Conservation (phyloP, 768 basidiomycete genomes). For the Tylopilus plumbeoviolaceoides region DNA sequence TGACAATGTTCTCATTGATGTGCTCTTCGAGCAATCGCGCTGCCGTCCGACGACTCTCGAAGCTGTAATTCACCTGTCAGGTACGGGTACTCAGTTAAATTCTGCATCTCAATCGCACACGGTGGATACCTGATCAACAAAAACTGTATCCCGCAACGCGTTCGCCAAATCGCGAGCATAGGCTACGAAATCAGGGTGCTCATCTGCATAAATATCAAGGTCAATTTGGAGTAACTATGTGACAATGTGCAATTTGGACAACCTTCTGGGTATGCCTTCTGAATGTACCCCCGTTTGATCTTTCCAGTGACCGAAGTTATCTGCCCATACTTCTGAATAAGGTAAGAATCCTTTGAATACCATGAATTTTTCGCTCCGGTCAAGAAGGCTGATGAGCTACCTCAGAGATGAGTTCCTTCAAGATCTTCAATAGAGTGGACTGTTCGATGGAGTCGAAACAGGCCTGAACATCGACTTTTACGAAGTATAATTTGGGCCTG, state of each 20-base stretch:
- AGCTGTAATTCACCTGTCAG: constrained; percentile 49
- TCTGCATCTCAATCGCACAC: neutral
- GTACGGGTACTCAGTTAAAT: neutral
- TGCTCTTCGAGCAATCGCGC: constrained; percentile 81
- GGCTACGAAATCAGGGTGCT: constrained; percentile 69
- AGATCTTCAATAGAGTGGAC: constrained; percentile 71
- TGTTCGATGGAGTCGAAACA: constrained; percentile 98
- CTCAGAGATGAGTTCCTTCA: constrained; percentile 70
- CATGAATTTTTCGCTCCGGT: neutral
- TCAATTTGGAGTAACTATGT: neutral
- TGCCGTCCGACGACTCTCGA: constrained; percentile 51
- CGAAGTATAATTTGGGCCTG: constrained; percentile 90
- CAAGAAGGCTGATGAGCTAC: constrained; percentile 31
- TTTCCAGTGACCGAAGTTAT: constrained; percentile 54
- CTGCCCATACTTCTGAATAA: constrained; percentile 66
- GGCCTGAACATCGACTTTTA: constrained; percentile 93
- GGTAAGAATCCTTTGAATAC: constrained; percentile 58
- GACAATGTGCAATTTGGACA: neutral
- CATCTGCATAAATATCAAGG: constrained; percentile 43
- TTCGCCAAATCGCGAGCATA: constrained; percentile 66
- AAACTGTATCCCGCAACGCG: constrained; percentile 68
- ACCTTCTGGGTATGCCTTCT: constrained; percentile 70
- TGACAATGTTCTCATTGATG: constrained; percentile 89
- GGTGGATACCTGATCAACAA: constrained; percentile 71
- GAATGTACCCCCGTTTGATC: constrained; percentile 52